A percentile compares a stretch with the other conserved stretches of the same genome.
These are phyloP conservation scores for Microsporum audouinii DNA, from an alignment of 2,329 filamentous ascomycete species.

Conservation along the genomic window DNA sequence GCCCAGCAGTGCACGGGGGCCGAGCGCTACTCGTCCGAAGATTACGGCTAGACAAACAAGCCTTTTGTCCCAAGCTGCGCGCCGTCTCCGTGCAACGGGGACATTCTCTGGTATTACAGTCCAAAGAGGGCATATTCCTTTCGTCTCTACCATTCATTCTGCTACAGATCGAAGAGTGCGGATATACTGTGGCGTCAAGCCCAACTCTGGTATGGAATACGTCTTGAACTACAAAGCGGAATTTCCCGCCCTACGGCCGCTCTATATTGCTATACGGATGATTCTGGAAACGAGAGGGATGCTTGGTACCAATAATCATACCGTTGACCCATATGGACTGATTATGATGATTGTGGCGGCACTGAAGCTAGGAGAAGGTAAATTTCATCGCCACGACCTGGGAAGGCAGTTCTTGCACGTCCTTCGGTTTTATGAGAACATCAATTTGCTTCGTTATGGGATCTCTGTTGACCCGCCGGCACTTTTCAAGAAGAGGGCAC, in stretches of 20 bases:
- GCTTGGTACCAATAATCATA: slow-evolving; percentile 37
- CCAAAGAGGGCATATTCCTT: slow-evolving; percentile 20
- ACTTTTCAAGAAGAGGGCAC: slow-evolving; percentile 31
- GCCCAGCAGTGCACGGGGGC: slow-evolving; percentile 15
- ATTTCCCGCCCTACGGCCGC: slow-evolving; percentile 38
- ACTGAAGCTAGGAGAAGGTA: slow-evolving; percentile 35
- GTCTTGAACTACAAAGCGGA: slow-evolving; percentile 39
- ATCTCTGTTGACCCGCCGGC: slow-evolving; percentile 40
- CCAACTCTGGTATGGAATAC: slow-evolving; percentile 30
- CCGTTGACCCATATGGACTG: slow-evolving; percentile 43
- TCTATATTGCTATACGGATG: slow-evolving; percentile 42
- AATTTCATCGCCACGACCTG: slow-evolving; percentile 21
- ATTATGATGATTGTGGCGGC: slow-evolving; percentile 48
- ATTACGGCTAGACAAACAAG: slow-evolving; percentile 18
- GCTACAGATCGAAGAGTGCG: slow-evolving; percentile 42
- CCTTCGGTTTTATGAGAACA: slow-evolving; percentile 38
- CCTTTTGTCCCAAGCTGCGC: slow-evolving; percentile 19
- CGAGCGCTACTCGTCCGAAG: slow-evolving; percentile 26
- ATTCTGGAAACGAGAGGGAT: slow-evolving; percentile 42
- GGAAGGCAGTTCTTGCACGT: slow-evolving; percentile 39
- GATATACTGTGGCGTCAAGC: slow-evolving; percentile 38
- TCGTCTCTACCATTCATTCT: slow-evolving; percentile 32
- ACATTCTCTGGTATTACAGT: slow-evolving; percentile 18
- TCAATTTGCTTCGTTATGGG: slow-evolving; percentile 38
- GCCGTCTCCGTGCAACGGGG: slow-evolving; percentile 15